phyloP scores from a whole-genome alignment of 768 basidiomycete genomes.

The Boletellus ananas region DNA sequence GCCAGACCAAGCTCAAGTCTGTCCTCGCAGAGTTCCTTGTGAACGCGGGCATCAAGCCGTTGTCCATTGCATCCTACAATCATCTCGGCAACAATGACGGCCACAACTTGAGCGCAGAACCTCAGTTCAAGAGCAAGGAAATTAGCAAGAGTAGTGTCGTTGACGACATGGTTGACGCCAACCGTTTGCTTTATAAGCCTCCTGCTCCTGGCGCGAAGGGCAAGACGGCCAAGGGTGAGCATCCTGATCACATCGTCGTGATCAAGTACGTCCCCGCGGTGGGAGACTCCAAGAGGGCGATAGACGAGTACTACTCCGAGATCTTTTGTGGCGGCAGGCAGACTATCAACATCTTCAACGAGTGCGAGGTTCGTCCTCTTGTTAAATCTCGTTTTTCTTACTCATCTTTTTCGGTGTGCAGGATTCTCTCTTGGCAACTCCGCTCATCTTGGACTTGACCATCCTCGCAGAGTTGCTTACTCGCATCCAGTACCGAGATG shows the following conservation, averaged over 20 bases:
- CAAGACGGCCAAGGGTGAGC: slow-evolving; percentile 79
- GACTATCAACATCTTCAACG: slow-evolving; percentile 96
- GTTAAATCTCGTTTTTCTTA: neutral
- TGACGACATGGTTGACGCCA: slow-evolving; percentile 96
- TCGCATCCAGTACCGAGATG: slow-evolving; percentile 82
- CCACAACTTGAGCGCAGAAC: slow-evolving; percentile 82
- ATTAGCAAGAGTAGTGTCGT: slow-evolving; percentile 97
- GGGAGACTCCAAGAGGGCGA: slow-evolving; percentile 97
- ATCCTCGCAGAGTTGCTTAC: slow-evolving; percentile 94
- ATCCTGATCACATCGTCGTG: slow-evolving; percentile 95
- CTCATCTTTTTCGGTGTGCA: slow-evolving; percentile 25
- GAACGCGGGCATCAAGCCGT: slow-evolving; percentile 96
- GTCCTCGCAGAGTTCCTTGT: slow-evolving; percentile 98
- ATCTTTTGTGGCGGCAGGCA: slow-evolving; percentile 94
- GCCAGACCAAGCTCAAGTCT: slow-evolving; percentile 96
- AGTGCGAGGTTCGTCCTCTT: slow-evolving; percentile 72
- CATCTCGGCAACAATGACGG: slow-evolving; percentile 99
- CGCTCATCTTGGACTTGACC: slow-evolving; percentile 89
- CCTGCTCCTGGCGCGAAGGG: slow-evolving; percentile 53
- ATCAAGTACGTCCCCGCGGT: slow-evolving; percentile 97
- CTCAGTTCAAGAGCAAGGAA: slow-evolving; percentile 97
- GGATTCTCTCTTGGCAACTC: slow-evolving; percentile 95
- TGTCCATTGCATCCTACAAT: slow-evolving; percentile 97
- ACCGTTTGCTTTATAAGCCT: slow-evolving; percentile 86
- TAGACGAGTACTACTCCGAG: slow-evolving; percentile 99